phyloP scores from a whole-genome alignment of 164 flowering plant species.

The Annona cherimola region DNA sequence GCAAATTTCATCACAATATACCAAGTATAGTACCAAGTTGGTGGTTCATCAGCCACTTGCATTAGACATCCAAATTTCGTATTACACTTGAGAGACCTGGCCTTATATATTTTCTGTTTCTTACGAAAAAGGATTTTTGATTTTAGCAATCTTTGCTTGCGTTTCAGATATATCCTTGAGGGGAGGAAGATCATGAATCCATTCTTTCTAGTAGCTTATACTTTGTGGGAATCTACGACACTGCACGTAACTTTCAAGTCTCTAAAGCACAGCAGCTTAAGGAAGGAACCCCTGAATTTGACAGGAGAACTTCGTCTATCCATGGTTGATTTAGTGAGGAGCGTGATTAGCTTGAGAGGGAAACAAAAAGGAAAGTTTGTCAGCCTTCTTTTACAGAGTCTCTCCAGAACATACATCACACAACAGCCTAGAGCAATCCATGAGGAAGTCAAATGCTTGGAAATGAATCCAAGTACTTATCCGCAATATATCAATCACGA shows the following conservation, averaged over 20 bases:
- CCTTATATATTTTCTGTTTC: background rate
- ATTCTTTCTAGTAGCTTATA: conserved; percentile 32
- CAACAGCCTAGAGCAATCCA: conserved; percentile 34
- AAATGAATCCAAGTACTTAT: conserved; percentile 21
- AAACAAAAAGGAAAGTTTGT: conserved; percentile 27
- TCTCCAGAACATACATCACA: conserved; percentile 38
- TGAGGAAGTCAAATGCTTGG: conserved; percentile 10
- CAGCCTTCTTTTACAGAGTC: conserved; percentile 24
- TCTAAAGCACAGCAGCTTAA: background rate
- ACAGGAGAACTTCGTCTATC: conserved; percentile 45
- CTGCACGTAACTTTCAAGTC: conserved; percentile 35
- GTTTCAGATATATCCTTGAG: conserved; percentile 45
- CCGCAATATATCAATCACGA: conserved; percentile 34
- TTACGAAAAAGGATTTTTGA: background rate
- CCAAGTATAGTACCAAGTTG: no score
- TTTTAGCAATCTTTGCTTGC: background rate
- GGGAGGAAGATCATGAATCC: conserved; percentile 61
- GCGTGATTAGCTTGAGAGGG: conserved; percentile 39
- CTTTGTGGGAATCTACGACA: conserved; percentile 47
- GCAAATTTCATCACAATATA: background rate
- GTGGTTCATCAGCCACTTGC: no score
- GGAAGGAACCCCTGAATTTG: conserved; percentile 19
- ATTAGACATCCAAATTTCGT: no score
- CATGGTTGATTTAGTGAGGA: conserved; percentile 27
- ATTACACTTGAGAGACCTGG: no score